phyloP scores from a whole-genome alignment of 371 early-diverging fungal genomes.

The Entomophthora muscae region DNA sequence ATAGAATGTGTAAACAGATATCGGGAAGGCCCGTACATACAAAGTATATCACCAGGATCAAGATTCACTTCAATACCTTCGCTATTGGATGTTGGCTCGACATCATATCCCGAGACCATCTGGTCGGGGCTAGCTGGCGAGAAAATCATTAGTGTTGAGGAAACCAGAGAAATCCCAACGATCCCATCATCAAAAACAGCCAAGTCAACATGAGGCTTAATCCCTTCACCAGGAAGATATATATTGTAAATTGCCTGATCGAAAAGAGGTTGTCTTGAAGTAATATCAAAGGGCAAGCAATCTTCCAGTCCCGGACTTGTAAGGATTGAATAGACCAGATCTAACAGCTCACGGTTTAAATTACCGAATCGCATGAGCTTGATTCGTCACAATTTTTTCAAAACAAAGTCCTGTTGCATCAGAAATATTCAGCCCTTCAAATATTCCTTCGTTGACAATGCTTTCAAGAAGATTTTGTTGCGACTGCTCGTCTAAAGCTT shows the following conservation, averaged over 20 bases:
- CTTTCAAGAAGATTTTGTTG: not conserved
- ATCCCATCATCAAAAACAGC: constrained; percentile 11
- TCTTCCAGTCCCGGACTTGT: not conserved
- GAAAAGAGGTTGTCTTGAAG: not conserved
- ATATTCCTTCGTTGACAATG: not conserved
- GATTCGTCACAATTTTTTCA: not conserved
- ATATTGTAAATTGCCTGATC: constrained; percentile 9
- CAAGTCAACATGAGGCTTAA: constrained; percentile 10
- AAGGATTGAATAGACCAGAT: not conserved
- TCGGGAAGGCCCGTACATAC: constrained; percentile 3
- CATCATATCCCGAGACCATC: not conserved
- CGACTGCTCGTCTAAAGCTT: not conserved
- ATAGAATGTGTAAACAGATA: constrained; percentile 4
- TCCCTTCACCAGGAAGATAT: constrained; percentile 10
- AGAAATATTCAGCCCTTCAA: not conserved
- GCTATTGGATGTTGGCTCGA: not conserved
- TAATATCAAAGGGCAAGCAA: not conserved
- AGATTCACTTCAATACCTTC: constrained; percentile 7
- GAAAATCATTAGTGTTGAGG: constrained; percentile 8
- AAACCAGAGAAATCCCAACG: constrained; percentile 7
- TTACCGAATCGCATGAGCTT: not conserved
- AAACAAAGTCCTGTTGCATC: not conserved
- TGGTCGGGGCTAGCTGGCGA: not conserved
- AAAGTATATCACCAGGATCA: constrained; percentile 9
- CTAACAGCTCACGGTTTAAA: not conserved